phyloP scores from a whole-genome alignment of 768 basidiomycete genomes.

The Termitomyces sp. region DNA sequence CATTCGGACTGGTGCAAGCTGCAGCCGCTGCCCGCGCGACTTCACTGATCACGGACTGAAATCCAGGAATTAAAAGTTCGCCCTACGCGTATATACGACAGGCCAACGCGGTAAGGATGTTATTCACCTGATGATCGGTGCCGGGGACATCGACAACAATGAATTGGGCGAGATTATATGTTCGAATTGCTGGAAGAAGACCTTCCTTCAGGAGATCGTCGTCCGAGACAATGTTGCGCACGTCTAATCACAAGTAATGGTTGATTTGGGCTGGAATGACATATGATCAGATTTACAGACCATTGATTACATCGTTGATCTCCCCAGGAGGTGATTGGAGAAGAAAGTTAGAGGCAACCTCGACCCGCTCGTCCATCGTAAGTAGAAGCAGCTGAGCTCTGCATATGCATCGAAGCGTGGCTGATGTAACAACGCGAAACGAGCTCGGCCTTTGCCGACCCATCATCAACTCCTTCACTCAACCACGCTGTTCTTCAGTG shows the following conservation, averaged over 20 bases:
- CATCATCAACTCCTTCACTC: background rate
- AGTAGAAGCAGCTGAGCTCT: background rate
- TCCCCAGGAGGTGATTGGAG: slow-evolving; percentile 93
- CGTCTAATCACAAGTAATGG: slow-evolving; percentile 48
- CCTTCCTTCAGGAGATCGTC: slow-evolving; percentile 80
- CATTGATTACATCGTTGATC: slow-evolving; percentile 94
- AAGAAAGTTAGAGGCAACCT: slow-evolving; percentile 73
- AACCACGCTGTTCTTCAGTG: too few relatives aligned
- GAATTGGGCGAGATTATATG: slow-evolving; percentile 89
- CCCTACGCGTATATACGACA: background rate
- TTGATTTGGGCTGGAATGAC: background rate
- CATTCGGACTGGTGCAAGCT: background rate
- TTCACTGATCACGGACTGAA: slow-evolving; percentile 79
- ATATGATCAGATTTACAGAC: slow-evolving; percentile 34
- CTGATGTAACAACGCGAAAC: background rate
- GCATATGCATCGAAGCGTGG: background rate
- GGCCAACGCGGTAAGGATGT: slow-evolving; percentile 5
- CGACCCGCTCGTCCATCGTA: slow-evolving; percentile 70
- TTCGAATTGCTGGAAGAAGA: slow-evolving; percentile 70
- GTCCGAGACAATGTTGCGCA: slow-evolving; percentile 85
- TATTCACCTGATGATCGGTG: slow-evolving; percentile 66
- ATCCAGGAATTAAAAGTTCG: slow-evolving; percentile 5
- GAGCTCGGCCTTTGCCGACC: slow-evolving; percentile 20
- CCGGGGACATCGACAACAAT: slow-evolving; percentile 83
- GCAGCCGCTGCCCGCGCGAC: slow-evolving; percentile 48